Evolutionary conservation across 2,329 filamentous ascomycete genomes (phyloP), one percentile per base, ranked within the genome.

Genomic region (Aspergillus nomiae): DNA sequence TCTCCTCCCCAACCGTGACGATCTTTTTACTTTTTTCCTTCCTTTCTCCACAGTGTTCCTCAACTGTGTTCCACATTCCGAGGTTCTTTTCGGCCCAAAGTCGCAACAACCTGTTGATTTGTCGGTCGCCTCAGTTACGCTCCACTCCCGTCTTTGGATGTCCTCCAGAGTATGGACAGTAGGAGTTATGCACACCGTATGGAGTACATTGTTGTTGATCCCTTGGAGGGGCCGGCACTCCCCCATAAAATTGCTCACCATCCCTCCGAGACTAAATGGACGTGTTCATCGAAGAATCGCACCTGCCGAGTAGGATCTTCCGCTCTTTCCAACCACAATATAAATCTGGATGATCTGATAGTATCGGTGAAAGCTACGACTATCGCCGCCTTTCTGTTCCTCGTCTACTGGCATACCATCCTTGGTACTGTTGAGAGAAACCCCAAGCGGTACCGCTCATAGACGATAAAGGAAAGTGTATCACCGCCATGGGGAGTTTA

Each of bases 401-500:
- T 30, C 16, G n/a, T n/a, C n/a, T 16, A 30, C 26, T 11, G 26
- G 14, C 24, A n/a, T 32, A 21, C 34, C 48, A 24, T 32, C 32
- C 9, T 34, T 51, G 28, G 16, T 51, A 6, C 48, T 32, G 19
- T 41, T 11, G 16, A 32, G 28, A 51, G 32, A 51, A 11, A 11
- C 24, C 43, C 24, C 26, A 11, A 26, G 21, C 24, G 24, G 10
- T 45, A 24, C 28, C 10, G 11, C 43, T 21, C 19, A 46, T 6
- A 14, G 28, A 50, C 16, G 14, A 50, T 6, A 36, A n/a, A 45
- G 19, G 10, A 36, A 53, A 10, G 14, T 24, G 24, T 43, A 26
- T 16, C 16, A 30, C 54, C 58, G 54, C 30, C 21, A 75, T 75
- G 73, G 67, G 65, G 41, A 38, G 64, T 45, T 54, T 67, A 19